Conservation (phyloP, 345 rosid genomes). For the Limnanthes douglasii region DNA sequence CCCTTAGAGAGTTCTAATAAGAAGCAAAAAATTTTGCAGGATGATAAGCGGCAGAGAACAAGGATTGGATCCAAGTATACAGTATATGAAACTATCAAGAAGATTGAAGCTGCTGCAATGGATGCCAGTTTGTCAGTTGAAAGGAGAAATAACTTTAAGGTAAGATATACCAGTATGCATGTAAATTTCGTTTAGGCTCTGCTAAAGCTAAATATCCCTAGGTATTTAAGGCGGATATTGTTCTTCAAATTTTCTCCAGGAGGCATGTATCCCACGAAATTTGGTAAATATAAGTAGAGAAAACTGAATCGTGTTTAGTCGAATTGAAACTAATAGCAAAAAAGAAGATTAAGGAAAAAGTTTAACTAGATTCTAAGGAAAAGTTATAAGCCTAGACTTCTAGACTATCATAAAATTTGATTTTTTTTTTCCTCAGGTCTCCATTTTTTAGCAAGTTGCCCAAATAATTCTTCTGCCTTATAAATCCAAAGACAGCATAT, state of each 20-base stretch:
- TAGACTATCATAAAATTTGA: too few relatives aligned
- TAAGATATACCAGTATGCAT: too few relatives aligned
- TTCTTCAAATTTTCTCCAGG: background rate
- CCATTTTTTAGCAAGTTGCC: background rate
- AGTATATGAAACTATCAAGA: constrained; percentile 54
- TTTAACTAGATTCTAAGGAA: too few relatives aligned
- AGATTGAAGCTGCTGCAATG: constrained; percentile 73
- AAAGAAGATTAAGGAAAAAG: background rate
- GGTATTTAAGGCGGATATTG: constrained; percentile 4
- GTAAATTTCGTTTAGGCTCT: too few relatives aligned
- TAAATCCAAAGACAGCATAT: too few relatives aligned
- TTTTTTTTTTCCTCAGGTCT: too few relatives aligned
- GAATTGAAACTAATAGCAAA: too few relatives aligned
- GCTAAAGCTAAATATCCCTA: too few relatives aligned
- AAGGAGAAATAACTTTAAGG: constrained; percentile 44
- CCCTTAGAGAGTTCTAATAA: constrained; percentile 1
- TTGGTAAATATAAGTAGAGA: too few relatives aligned
- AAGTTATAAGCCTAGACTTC: too few relatives aligned
- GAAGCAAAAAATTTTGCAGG: constrained; percentile 20
- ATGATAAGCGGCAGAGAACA: constrained; percentile 45
- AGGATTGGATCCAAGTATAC: constrained; percentile 59
- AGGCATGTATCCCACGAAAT: too few relatives aligned
- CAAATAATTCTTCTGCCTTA: background rate
- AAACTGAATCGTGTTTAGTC: too few relatives aligned
- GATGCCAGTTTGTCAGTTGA: constrained; percentile 44